phyloP scores from a whole-genome alignment of 768 basidiomycete species.

The Wakefieldia striispora region DNA sequence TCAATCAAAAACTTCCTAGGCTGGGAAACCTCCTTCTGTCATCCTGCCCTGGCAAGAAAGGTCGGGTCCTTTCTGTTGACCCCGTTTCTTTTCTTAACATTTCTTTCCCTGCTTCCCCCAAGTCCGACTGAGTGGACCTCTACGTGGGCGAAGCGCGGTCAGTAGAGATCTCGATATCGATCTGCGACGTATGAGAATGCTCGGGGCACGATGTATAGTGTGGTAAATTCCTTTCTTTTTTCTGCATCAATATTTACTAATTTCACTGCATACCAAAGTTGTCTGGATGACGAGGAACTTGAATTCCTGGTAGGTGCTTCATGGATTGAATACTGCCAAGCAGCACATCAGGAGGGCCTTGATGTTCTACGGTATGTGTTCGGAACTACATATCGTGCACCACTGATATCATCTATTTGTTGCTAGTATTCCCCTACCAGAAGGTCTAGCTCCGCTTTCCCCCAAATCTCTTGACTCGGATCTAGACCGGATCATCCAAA shows the following conservation, averaged over 20 bases:
- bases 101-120: not conserved
- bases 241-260: not conserved
- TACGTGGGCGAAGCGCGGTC: conserved; percentile 76
- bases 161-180: conserved; percentile 81
- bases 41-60: conserved; percentile 95
- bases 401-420: not conserved
- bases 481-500: conserved; percentile 60
- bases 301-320: conserved; percentile 75
- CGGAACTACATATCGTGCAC: not conserved
- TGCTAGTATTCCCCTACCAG: conserved; percentile 80
- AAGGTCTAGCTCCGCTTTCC: conserved; percentile 77
- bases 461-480: conserved; percentile 60
- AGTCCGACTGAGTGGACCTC: conserved; percentile 75
- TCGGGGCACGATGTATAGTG: conserved; percentile 78
- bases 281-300: conserved; percentile 83
- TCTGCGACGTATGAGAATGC: conserved; percentile 65
- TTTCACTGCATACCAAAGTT: conserved; percentile 42
- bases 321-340: conserved; percentile 71
- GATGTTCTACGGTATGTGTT: conserved; percentile 70
- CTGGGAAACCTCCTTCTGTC: conserved; percentile 89
- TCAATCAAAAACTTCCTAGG: conserved; percentile 23
- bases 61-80: conserved; percentile 32
- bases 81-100: not conserved
- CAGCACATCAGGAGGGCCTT: conserved; percentile 62
- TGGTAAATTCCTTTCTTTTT: conserved; percentile 47